These are phyloP conservation scores for Fusarium agapanthi DNA, from an alignment of 2,329 filamentous ascomycete species.

Conservation along the genomic window DNA sequence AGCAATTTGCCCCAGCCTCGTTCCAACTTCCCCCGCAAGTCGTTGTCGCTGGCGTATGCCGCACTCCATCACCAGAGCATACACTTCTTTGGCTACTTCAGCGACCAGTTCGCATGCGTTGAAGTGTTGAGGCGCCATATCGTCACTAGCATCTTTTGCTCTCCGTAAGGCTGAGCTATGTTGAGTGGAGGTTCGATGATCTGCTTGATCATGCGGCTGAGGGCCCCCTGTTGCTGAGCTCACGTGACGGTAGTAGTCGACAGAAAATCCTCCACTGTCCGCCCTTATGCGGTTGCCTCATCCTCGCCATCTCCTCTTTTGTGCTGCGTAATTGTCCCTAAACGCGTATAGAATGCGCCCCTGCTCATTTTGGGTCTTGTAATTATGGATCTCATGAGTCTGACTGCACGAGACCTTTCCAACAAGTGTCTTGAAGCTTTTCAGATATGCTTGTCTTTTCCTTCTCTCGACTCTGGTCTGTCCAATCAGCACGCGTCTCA, in stretches of 20 bases:
- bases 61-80: background rate
- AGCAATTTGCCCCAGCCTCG: background rate
- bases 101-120: background rate
- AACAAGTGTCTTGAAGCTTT: background rate
- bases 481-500: background rate
- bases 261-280: background rate
- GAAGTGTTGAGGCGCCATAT: accelerated
- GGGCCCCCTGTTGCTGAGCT: background rate
- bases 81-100: background rate
- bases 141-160: background rate
- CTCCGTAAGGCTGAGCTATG: background rate
- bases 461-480: accelerated
- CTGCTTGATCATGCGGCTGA: background rate
- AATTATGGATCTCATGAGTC: background rate
- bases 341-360: accelerated
- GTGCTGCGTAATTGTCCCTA: accelerated
- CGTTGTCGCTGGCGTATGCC: background rate
- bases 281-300: background rate
- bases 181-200: background rate
- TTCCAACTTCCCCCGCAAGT: background rate
- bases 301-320: background rate
- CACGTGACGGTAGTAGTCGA: background rate
- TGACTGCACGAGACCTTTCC: background rate
- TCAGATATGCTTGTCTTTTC: background rate
- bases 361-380: accelerated